Conservation (phyloP, 2,329 filamentous ascomycete genomes). For the Onygena corvina region DNA sequence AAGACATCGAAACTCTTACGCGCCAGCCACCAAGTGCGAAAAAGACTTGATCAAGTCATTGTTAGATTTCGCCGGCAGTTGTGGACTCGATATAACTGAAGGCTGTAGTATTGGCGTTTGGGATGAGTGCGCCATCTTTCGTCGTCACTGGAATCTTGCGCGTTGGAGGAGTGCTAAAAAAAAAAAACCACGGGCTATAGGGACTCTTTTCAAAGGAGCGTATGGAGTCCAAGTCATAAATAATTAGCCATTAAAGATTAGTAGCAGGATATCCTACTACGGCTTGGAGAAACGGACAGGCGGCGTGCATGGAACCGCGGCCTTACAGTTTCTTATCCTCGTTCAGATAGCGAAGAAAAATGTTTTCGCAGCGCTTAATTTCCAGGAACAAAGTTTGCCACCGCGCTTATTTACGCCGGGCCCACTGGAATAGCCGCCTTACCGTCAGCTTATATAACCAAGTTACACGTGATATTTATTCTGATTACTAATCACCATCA, state of each 20-base stretch:
- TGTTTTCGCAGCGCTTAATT: too few species aligned
- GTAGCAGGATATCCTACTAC: neutral
- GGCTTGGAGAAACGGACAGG: neutral
- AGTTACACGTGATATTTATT: neutral
- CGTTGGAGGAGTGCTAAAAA: neutral
- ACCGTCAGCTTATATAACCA: neutral
- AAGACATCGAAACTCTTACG: neutral
- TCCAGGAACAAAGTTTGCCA: conserved; percentile 5
- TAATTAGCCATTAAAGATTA: neutral
- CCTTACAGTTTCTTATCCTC: neutral
- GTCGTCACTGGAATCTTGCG: neutral
- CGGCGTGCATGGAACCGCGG: neutral
- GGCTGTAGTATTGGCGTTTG: neutral
- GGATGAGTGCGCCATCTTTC: neutral
- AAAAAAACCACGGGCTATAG: too few species aligned
- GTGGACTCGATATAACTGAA: neutral
- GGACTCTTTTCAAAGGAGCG: neutral
- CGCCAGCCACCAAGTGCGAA: conserved; percentile 6
- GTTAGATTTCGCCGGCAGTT: neutral
- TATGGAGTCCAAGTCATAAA: neutral
- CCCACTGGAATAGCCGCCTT: too few species aligned
- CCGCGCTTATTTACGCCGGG: neutral
- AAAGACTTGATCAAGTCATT: conserved; percentile 4
- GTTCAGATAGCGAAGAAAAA: conserved; percentile 1
- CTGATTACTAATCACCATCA: neutral